Base-by-base conservation (phyloP, 2,329 filamentous ascomycete species). In the Herpotrichia juniperi region DNA sequence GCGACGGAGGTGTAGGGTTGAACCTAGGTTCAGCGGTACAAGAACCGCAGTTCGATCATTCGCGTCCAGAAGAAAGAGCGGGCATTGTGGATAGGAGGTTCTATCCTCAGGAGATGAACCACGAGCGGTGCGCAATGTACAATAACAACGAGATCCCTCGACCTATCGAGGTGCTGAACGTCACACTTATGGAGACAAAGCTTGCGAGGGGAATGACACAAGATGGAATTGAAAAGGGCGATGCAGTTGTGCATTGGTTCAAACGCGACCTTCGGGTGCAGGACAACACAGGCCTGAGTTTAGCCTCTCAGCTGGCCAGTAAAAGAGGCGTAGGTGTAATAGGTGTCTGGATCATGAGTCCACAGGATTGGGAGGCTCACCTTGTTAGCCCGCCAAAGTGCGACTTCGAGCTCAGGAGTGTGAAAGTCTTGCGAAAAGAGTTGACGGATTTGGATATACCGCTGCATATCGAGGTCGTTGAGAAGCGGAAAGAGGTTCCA, bases 101-200 rank as follows among this genome's bases (percentile, higher is more conserved):
- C 75, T 97, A 96, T 62, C 91, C 91, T 0, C 83, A 84, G 1
- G 91, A 96, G 69, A 96, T 97, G 87, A 89, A 82, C 75, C 94
- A 91, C 63, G 84, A 83, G 44, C 86, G 92, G 32, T 92, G 89
- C 46, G 78, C 80, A 4, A 86, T 88, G 46, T 97, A 96, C 74
- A 88, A 83, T 48, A 75, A 81, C n/a, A 81, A 87, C 46, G 80
- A 84, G 42, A 77, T 96, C 3, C 82, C 87, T 3, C 85, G 89
- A 0, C 93, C 92, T 0, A 88, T 96, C 17, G 85, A 92, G 61
- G 72, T 83, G 0, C 79, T 96, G 2, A 70, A 85, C 5, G 70
- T 77, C 1, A 85, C 87, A 0, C 78, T 92, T 4, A 69, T 79
- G 21, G 82, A 86, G 1, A 94, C 91, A 0, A 74, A 79, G 2